Evolutionary conservation across 306 rosid species (phyloP).

Genomic region (Neltuma alba): DNA sequence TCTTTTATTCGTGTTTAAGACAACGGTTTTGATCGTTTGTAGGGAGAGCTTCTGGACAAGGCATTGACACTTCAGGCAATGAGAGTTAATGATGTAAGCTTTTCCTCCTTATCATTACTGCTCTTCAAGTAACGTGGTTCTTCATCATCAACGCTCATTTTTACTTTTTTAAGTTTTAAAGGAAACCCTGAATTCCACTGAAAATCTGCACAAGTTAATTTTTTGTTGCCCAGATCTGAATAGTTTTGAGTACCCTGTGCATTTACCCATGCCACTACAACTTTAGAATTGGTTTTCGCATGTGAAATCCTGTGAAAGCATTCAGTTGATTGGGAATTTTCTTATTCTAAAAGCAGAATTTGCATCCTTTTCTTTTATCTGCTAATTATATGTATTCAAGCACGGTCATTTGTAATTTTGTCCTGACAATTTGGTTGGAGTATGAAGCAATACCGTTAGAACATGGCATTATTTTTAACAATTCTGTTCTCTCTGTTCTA

Average conservation of each 20-base stretch:
- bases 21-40: conserved; percentile 40
- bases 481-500: conserved; percentile 43
- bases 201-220: background rate
- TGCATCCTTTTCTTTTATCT: background rate
- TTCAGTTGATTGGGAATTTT: conserved; percentile 19
- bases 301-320: conserved; percentile 6
- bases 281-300: conserved; percentile 10
- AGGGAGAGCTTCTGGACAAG: conserved; percentile 82
- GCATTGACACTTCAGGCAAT: conserved; percentile 73
- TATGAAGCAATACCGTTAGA: conserved; percentile 14
- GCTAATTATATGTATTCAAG: conserved; percentile 9
- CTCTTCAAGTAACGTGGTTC: conserved; percentile 10
- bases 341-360: conserved; percentile 12
- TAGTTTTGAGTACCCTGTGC: conserved; percentile 17
- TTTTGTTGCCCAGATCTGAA: conserved; percentile 5
- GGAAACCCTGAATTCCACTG: conserved; percentile 13
- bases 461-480: conserved; percentile 20
- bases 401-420: conserved; percentile 13
- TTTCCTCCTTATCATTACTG: background rate
- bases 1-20: conserved; percentile 30
- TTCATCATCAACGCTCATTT: conserved; percentile 25
- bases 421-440: conserved; percentile 28
- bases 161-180: conserved; percentile 1
- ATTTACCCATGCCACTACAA: conserved; percentile 12
- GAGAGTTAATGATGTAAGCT: conserved; percentile 78